These are phyloP conservation scores for Phytopythium helicoides DNA, from an alignment of 352 stramenopile species.

Conservation along the genomic window DNA sequence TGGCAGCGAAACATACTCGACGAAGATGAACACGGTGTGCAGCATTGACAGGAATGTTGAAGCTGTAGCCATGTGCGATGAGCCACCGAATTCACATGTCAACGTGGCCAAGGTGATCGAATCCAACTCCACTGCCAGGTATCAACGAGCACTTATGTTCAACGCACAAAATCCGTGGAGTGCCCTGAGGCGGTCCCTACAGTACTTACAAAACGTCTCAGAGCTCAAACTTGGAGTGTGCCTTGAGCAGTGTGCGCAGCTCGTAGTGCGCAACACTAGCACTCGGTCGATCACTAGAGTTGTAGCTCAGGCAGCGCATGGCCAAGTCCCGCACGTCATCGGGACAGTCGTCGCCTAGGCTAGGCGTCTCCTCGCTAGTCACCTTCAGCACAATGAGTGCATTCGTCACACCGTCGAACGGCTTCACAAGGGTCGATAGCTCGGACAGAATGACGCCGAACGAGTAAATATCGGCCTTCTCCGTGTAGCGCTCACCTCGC, in stretches of 20 bases:
- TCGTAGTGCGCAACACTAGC: constrained; percentile 77
- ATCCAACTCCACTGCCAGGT: too few species aligned
- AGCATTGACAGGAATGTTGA: too few species aligned
- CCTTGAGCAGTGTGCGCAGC: constrained; percentile 66
- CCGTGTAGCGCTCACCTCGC: constrained; percentile 78
- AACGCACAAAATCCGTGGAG: too few species aligned
- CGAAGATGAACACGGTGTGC: too few species aligned
- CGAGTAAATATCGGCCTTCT: constrained; percentile 87
- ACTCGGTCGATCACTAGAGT: constrained; percentile 58
- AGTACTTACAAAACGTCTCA: constrained; percentile 8
- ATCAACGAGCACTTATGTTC: too few species aligned
- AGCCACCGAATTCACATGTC: too few species aligned
- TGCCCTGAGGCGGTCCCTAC: too few species aligned
- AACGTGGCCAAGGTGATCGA: too few species aligned
- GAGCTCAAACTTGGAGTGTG: constrained; percentile 55
- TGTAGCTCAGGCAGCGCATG: constrained; percentile 60
- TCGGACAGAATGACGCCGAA: constrained; percentile 81
- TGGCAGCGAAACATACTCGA: too few species aligned
- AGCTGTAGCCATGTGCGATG: too few species aligned
- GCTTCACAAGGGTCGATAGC: constrained; percentile 59
- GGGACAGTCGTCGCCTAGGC: constrained; percentile 52
- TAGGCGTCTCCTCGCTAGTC: constrained; percentile 63
- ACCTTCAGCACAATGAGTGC: constrained; percentile 74
- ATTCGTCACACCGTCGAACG: constrained; percentile 70
- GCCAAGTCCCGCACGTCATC: constrained; percentile 66